Evolutionary conservation across 345 rosid species (phyloP).

Genomic region (Salix udensis): DNA sequence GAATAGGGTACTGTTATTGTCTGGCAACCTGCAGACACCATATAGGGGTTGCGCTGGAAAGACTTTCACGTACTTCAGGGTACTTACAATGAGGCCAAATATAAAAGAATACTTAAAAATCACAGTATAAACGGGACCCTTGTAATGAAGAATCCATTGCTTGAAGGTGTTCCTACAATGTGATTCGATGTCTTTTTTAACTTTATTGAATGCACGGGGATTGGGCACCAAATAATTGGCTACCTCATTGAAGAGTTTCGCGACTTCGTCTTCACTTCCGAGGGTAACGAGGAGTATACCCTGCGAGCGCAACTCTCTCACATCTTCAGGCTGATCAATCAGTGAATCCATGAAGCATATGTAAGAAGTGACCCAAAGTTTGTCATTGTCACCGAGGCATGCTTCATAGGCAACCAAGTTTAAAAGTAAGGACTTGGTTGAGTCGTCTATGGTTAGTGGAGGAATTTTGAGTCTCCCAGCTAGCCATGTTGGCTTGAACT

Average conservation of each 20-base stretch:
- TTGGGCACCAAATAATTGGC: slow-evolving; percentile 11
- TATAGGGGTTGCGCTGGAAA: not conserved
- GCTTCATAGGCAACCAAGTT: slow-evolving; percentile 11
- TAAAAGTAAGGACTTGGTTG: not conserved
- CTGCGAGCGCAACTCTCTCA: slow-evolving; percentile 7
- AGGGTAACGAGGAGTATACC: slow-evolving; percentile 12
- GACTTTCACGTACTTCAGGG: not conserved
- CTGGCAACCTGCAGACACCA: not conserved
- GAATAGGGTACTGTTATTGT: too few relatives aligned
- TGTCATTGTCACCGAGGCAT: not conserved
- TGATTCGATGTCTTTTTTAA: not conserved
- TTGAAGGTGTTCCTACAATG: not conserved
- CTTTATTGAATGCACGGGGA: not conserved
- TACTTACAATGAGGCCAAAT: not conserved
- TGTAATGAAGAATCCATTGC: not conserved
- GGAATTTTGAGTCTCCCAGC: slow-evolving; percentile 11
- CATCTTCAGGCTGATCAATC: slow-evolving; percentile 17
- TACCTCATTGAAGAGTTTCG: slow-evolving; percentile 5
- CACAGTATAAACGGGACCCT: not conserved
- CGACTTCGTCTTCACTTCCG: slow-evolving; percentile 13
- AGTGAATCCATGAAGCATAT: slow-evolving; percentile 17
- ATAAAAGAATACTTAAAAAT: not conserved
- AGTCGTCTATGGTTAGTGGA: not conserved
- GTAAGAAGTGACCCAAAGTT: slow-evolving; percentile 9
- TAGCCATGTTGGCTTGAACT: not conserved